Conservation (phyloP, 2,329 filamentous ascomycete genomes). For the Claviceps sp. region DNA sequence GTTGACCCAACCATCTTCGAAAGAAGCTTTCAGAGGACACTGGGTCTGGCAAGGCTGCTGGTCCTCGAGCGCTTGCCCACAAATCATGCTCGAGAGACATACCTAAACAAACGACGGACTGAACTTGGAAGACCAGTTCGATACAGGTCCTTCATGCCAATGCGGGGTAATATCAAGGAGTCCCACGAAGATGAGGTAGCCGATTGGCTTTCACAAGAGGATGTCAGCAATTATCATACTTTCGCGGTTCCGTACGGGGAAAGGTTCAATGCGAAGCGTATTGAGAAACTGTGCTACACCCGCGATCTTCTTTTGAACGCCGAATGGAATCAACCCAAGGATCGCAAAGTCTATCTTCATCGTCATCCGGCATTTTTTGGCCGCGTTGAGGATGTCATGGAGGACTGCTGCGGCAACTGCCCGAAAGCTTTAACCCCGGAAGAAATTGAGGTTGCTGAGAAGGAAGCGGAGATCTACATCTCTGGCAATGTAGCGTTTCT, state of each 20-base stretch:
- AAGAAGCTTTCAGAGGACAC: constrained; percentile 59
- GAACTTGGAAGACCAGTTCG: constrained; percentile 55
- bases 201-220: constrained; percentile 67
- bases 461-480: constrained; percentile 64
- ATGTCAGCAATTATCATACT: constrained; percentile 68
- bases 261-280: constrained; percentile 50
- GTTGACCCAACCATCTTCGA: constrained; percentile 83
- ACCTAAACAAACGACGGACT: constrained; percentile 53
- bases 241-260: constrained; percentile 58
- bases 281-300: constrained; percentile 71
- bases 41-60: constrained; percentile 65
- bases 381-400: constrained; percentile 56
- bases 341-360: constrained; percentile 65
- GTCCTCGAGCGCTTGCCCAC: constrained; percentile 69
- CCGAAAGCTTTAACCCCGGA: constrained; percentile 55
- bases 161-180: constrained; percentile 63
- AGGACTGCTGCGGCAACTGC: constrained; percentile 73
- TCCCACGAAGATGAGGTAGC: constrained; percentile 66
- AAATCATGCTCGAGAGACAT: constrained; percentile 51
- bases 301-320: constrained; percentile 73
- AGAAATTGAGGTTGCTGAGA: constrained; percentile 56
- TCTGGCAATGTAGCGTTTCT: constrained; percentile 62
- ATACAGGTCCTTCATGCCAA: constrained; percentile 18
- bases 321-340: constrained; percentile 70
- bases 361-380: constrained; percentile 81